Base-by-base conservation (phyloP, 2,329 filamentous ascomycete species). In the Alternaria hordeiaustralica region DNA sequence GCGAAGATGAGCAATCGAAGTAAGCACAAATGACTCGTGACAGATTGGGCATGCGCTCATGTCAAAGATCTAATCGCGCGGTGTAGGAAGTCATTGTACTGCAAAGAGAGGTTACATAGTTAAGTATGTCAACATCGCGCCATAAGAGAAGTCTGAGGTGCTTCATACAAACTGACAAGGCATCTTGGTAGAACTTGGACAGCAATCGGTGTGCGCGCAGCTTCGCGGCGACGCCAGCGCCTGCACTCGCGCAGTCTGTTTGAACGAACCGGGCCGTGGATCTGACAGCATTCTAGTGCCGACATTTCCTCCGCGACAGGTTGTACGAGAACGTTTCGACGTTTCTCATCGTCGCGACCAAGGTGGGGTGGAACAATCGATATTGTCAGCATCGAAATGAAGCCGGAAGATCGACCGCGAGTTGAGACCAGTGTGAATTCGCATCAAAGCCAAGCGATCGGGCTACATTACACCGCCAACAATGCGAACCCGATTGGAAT, bases 381-480 rank as follows among this genome's bases (percentile, higher is more conserved):
- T n/a, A 25, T 23, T 23, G 57, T 59, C 53, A 56, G 51, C 61
- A 55, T 59, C 55, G 60, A 63, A 58, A 63, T 63, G 41, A 60
- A 58, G 60, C 59, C 59, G 59, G 10, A 13, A n/a, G 60, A 61
- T 51, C 41, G 20, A 33, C 21, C 33, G 20, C 36, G 43, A 47
- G 20, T 46, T 23, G 25, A 50, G 36, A 41, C 5, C 30, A 45
- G 36, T 26, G 18, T 53, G 49, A 33, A 21, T 23, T 53, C 13
- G 28, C 36, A 36, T 53, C 18, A 23, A 15, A 41, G 33, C 20
- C 20, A 51, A 12, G 28, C 18, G 49, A 36, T 51, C 49, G 49
- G 49, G 49, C 28, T 23, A 15, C 21, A 10, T 46, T 46, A 23
- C 15, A 23, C 49, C 49, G 49, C 21, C 49, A 4, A 13, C 28